Base-by-base conservation (phyloP, 2,329 filamentous ascomycete genomes). In the Helminthosporium solani region DNA sequence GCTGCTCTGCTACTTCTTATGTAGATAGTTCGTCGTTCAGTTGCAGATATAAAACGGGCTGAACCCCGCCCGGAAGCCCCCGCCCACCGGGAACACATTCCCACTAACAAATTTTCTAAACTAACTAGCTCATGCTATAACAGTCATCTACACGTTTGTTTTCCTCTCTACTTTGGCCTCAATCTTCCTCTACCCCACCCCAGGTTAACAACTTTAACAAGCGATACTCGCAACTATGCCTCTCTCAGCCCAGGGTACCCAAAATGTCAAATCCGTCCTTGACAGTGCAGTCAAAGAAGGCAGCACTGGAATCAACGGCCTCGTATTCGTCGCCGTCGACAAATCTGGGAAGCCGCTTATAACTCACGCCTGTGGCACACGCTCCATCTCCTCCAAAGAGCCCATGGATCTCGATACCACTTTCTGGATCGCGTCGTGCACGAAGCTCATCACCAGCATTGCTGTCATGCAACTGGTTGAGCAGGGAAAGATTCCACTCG, bases 361-460 rank as follows among this genome's bases (percentile, higher is more conserved):
- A 20, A 65, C 72, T 35, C 64, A 70, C 49, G 70, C 73, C 2
- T 71, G 73, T 3, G 75, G 75, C 9, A 73, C 68, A 25, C 58
- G 61, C 20, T 67, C 71, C 12, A 45, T 74, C 3, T 61, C 70
- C 7, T 63, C 61, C 2, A 54, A 70, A 0, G 75, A 81, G 36
- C 70, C 76, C 3, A 82, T 87, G 78, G 76, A 76, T 0, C 66
- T 82, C 0, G 82, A 87, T 31, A 81, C 73, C 7, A 69, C 82
- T 1, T 87, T 84, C 56, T 81, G 46, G 76, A 76, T 81, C 16
- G 77, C 78, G 1, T 78, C 75, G 1, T 79, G 76, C 58, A 78
- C 75, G 1, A 72, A 71, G 42, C 53, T 70, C n/a, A 57, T 69
- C 30, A 65, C 67, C 1, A 53, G 55, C 7, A 56, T 70, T 31